Percentiles rank a stretch among this genome's conserved stretches.
Conservation (phyloP, 768 basidiomycete species). For the Infundibulicybe gibba region DNA sequence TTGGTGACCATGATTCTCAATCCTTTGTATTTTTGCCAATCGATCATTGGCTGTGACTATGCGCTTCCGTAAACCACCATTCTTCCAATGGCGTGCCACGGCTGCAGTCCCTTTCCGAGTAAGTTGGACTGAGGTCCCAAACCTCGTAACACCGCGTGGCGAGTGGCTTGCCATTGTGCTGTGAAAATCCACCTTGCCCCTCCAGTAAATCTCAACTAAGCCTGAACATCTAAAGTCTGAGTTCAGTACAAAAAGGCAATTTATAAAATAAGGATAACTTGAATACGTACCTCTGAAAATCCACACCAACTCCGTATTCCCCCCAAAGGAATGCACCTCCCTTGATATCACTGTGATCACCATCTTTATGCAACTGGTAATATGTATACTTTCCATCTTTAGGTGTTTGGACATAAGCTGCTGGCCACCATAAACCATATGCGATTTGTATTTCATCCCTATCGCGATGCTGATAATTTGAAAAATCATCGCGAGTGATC, state of each 20-base stretch:
- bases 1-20: no score
- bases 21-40: neutral
- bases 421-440: constrained; percentile 7
- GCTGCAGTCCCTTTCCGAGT: constrained; percentile 6
- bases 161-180: constrained; percentile 2
- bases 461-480: constrained; percentile 4
- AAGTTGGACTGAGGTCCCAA: constrained; percentile 11
- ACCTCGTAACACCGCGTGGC: constrained; percentile 1
- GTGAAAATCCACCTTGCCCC: constrained; percentile 5
- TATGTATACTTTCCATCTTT: neutral
- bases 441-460: constrained; percentile 1
- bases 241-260: neutral
- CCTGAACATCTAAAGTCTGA: constrained; percentile 2
- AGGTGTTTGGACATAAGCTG: neutral
- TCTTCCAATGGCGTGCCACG: constrained; percentile 5
- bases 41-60: neutral
- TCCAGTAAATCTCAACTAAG: constrained; percentile 9
- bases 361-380: neutral
- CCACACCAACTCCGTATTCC: neutral
- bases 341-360: neutral
- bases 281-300: neutral
- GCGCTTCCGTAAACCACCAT: neutral
- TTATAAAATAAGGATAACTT: neutral
- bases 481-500: constrained; percentile 1
- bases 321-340: neutral